These are phyloP conservation scores for Rhododendron kiyosumense DNA, from an alignment of 148 eudicot genomes.

Conservation along the genomic window DNA sequence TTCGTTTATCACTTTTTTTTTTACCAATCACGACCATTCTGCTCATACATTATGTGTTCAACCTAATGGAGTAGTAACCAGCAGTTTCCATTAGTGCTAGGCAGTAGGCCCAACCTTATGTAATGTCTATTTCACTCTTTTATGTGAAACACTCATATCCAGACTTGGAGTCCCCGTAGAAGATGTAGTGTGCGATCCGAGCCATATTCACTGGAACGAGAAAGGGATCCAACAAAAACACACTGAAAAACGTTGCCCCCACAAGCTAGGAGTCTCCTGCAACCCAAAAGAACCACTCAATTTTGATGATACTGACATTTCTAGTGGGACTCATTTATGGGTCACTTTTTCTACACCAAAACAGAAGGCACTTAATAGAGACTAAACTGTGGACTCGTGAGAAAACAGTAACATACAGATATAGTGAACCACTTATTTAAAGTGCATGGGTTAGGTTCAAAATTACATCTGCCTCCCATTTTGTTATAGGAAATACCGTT, in stretches of 20 bases:
- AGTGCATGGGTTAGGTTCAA: neutral
- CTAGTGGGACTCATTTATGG: slow-evolving; percentile 7
- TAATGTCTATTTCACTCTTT: no score
- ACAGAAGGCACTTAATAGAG: neutral
- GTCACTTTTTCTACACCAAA: neutral
- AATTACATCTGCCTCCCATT: neutral
- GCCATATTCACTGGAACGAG: neutral
- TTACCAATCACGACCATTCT: no score
- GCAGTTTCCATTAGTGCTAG: no score
- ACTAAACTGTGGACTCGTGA: neutral
- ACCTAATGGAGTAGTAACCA: no score
- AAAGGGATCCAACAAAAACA: neutral
- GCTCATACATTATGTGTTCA: no score
- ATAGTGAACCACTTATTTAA: neutral
- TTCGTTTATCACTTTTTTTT: neutral
- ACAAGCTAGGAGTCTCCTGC: neutral
- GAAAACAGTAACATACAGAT: neutral
- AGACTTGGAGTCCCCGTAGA: no score
- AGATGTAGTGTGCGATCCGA: no score
- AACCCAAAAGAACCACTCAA: neutral
- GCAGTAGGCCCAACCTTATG: no score
- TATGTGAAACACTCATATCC: no score
- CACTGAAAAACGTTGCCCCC: neutral
- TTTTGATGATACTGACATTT: neutral
- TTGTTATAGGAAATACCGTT: neutral